Conservation (phyloP, 257 asterid species). For the Mitragyna speciosa region DNA sequence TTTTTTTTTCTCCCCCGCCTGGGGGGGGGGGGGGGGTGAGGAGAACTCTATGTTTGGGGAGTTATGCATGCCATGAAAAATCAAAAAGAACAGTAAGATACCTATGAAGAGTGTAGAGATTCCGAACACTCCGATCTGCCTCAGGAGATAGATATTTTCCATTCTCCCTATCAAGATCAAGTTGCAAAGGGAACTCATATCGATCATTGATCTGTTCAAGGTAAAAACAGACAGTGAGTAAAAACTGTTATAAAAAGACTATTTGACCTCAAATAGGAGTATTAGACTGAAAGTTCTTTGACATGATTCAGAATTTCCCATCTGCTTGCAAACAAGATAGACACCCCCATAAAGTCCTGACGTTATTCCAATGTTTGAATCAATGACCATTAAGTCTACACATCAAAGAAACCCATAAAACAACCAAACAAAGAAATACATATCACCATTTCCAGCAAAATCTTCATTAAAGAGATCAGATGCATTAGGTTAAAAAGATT, state of each 20-base stretch:
- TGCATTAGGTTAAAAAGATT: background rate
- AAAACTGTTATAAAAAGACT: background rate
- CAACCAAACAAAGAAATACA: background rate
- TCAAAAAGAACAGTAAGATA: conserved; percentile 26
- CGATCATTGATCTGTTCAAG: conserved; percentile 80
- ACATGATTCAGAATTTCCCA: background rate
- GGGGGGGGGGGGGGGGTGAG: too few species aligned
- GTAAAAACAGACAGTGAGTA: conserved; percentile 13
- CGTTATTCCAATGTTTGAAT: too few species aligned
- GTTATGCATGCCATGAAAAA: background rate
- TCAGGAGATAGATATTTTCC: conserved; percentile 85
- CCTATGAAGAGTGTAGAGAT: conserved; percentile 90
- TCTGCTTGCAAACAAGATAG: background rate
- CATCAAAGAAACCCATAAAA: background rate
- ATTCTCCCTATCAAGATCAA: conserved; percentile 84
- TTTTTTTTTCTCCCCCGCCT: too few species aligned
- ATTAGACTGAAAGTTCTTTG: conserved; percentile 1
- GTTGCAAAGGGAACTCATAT: conserved; percentile 90
- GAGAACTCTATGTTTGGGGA: too few species aligned
- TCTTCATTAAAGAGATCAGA: background rate
- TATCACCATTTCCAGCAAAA: background rate
- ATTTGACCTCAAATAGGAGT: background rate
- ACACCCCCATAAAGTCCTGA: background rate
- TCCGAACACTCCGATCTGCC: conserved; percentile 75
- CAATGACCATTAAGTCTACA: background rate